phyloP scores from a whole-genome alignment of 1,284 basidiomycete species.

The Malassezia brasiliensis region DNA sequence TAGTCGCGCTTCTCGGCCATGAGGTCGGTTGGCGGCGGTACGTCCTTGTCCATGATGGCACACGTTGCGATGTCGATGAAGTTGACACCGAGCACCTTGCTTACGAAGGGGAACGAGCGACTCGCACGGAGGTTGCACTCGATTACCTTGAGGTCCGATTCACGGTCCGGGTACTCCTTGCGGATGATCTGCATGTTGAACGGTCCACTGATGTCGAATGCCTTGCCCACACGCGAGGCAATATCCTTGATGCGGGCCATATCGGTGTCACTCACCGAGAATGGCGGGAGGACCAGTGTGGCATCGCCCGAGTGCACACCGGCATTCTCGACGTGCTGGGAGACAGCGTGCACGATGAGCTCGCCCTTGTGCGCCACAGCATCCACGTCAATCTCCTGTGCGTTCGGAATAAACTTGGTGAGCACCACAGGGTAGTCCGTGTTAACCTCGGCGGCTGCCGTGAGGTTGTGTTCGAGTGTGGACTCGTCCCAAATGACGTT shows the following conservation, averaged over 20 bases:
- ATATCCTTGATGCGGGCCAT: constrained; percentile 79
- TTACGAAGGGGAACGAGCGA: constrained; percentile 97
- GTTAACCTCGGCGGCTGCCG: constrained; percentile 86
- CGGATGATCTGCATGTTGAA: constrained; percentile 99
- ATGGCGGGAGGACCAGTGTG: constrained; percentile 92
- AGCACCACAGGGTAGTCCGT: constrained; percentile 95
- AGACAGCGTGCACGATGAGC: constrained; percentile 90
- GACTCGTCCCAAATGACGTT: constrained; percentile 93
- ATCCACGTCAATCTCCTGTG: constrained; percentile 96
- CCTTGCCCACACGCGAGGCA: constrained; percentile 84
- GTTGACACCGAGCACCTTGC: constrained; percentile 91
- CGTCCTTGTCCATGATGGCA: constrained; percentile 78
- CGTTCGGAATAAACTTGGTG: constrained; percentile 95
- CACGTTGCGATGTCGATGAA: constrained; percentile 90
- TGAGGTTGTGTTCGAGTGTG: constrained; percentile 79
- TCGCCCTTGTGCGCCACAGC: constrained; percentile 89
- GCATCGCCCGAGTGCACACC: constrained; percentile 99
- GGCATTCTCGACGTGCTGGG: constrained; percentile 97
- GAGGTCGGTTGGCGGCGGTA: constrained; percentile 84
- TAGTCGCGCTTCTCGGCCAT: constrained; percentile 88
- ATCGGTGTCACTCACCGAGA: constrained; percentile 67
- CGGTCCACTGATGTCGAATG: constrained; percentile 92
- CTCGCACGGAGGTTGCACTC: constrained; percentile 97
- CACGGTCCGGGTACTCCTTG: constrained; percentile 58
- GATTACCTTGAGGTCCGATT: constrained; percentile 78